These are phyloP conservation scores for Solanum corneliomulleri DNA, from an alignment of 257 asterid genomes.

Conservation along the genomic window DNA sequence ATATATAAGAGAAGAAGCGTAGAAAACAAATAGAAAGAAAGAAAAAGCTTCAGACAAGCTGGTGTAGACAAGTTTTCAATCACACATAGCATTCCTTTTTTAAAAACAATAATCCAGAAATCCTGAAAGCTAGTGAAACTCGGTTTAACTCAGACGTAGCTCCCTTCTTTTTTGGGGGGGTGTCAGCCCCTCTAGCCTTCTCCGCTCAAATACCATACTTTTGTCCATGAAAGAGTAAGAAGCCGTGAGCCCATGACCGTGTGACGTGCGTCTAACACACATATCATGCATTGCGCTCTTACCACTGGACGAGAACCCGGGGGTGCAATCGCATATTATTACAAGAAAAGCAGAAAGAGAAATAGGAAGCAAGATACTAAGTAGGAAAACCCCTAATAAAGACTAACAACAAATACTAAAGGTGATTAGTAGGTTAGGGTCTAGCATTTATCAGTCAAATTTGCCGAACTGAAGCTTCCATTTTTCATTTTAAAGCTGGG, in stretches of 20 bases:
- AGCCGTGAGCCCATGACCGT: not conserved
- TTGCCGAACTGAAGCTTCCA: not conserved
- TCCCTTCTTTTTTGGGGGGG: not conserved
- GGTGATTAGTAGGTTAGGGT: not conserved
- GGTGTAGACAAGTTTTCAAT: not conserved
- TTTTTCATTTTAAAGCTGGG: not conserved
- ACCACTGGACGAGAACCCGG: not conserved
- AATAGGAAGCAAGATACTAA: not conserved
- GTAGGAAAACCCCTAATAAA: not conserved
- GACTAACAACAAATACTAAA: not conserved
- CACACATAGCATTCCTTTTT: not conserved
- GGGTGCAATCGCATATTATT: not conserved
- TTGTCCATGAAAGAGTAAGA: not conserved
- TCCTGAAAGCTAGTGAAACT: not conserved
- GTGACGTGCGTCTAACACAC: not conserved
- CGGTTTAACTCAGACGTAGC: not conserved
- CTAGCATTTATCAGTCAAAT: not conserved
- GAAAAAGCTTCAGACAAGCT: not conserved
- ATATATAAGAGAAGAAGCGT: not conserved
- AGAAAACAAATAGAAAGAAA: not conserved
- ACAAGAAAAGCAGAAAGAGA: not conserved
- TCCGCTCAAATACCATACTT: not conserved
- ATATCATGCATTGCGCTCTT: not conserved
- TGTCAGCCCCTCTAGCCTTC: not conserved
- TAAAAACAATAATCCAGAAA: not conserved